These are phyloP conservation scores for Annulohypoxylon truncatum DNA, from an alignment of 2,329 filamentous ascomycete genomes.

Conservation along the genomic window DNA sequence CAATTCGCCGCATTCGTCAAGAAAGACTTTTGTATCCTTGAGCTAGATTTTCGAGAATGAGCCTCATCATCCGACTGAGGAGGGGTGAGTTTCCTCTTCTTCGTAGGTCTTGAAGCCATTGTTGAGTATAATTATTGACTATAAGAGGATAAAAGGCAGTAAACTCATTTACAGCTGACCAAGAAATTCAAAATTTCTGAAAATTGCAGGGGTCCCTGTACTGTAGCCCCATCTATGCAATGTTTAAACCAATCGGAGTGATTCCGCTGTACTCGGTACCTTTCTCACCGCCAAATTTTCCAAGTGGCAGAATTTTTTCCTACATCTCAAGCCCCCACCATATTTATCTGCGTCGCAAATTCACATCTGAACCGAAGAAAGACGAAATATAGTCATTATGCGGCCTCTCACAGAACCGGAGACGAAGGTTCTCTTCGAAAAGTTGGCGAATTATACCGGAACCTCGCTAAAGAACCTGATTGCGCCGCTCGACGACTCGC, in stretches of 20 bases:
- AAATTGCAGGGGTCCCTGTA: constrained; percentile 32
- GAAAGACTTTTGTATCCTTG: constrained; percentile 70
- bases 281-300: constrained; percentile 46
- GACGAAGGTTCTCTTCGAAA: constrained; percentile 85
- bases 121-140: constrained; percentile 24
- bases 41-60: constrained; percentile 46
- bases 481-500: constrained; percentile 74
- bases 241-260: constrained; percentile 38
- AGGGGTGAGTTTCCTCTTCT: constrained; percentile 69
- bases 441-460: constrained; percentile 94
- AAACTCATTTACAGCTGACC: neutral
- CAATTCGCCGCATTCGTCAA: constrained; percentile 82
- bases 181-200: constrained; percentile 39
- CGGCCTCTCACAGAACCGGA: constrained; percentile 75
- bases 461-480: constrained; percentile 87
- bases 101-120: constrained; percentile 64
- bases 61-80: constrained; percentile 60
- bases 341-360: neutral
- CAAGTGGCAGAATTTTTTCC: constrained; percentile 42
- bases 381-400: constrained; percentile 36
- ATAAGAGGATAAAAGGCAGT: constrained; percentile 7
- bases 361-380: constrained; percentile 2
- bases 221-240: constrained; percentile 25
- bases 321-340: constrained; percentile 31
- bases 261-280: constrained; percentile 35